Evolutionary conservation across 2,329 filamentous ascomycete species (phyloP).

Genomic region (Dryadomyces quercivorus): DNA sequence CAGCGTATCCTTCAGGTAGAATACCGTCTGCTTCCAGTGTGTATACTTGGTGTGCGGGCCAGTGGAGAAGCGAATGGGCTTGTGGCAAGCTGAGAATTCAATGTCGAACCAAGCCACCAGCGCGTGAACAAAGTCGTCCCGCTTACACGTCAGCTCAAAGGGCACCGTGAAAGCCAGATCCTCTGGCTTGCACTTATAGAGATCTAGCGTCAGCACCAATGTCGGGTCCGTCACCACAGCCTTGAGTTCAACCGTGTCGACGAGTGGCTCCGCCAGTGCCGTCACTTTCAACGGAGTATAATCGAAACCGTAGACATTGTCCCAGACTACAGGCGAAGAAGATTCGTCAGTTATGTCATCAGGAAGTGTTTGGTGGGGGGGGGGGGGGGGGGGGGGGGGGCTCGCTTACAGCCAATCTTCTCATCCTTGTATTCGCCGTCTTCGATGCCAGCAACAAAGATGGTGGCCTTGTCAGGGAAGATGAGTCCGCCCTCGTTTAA

Average conservation of each 20-base stretch:
- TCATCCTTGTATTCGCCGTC: conserved; percentile 99
- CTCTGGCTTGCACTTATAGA: conserved; percentile 75
- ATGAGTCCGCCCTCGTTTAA: conserved; percentile 79
- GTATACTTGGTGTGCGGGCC: conserved; percentile 98
- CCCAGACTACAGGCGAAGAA: conserved; percentile 60
- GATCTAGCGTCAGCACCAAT: conserved; percentile 74
- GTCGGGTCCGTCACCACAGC: conserved; percentile 89
- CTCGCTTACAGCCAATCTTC: conserved; percentile 87
- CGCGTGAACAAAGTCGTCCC: conserved; percentile 92
- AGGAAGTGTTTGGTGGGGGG: too few relatives aligned
- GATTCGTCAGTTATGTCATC: background rate
- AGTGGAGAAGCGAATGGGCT: conserved; percentile 92
- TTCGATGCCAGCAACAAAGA: conserved; percentile 93
- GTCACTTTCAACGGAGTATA: conserved; percentile 89
- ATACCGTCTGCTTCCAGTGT: conserved; percentile 99
- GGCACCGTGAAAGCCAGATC: conserved; percentile 76
- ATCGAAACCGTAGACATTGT: conserved; percentile 97
- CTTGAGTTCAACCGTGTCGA: conserved; percentile 96
- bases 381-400: too few relatives aligned
- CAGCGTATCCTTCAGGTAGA: conserved; percentile 88
- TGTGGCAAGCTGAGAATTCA: conserved; percentile 96
- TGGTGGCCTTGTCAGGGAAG: conserved; percentile 97
- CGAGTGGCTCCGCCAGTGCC: conserved; percentile 87
- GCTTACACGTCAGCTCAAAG: conserved; percentile 64
- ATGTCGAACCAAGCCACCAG: conserved; percentile 99